phyloP scores from a whole-genome alignment of 2,329 filamentous ascomycete species.

The Hypoxylon sp. region DNA sequence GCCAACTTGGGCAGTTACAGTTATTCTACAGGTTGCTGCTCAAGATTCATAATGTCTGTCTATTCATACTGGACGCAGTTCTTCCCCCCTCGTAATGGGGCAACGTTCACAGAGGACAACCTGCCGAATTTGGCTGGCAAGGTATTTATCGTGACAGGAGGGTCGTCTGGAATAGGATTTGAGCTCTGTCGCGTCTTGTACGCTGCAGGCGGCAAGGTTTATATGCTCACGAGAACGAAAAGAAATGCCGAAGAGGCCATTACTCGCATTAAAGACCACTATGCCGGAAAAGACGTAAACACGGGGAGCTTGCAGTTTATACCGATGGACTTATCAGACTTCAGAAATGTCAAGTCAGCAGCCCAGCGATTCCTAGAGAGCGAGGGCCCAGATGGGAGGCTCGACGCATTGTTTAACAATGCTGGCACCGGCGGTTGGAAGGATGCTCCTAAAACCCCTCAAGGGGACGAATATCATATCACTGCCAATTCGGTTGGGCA shows the following conservation, averaged over 20 bases:
- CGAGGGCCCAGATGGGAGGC: constrained; percentile 31
- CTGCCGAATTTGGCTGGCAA: constrained; percentile 41
- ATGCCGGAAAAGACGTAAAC: constrained; percentile 20
- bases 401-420: constrained; percentile 49
- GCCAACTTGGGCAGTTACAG: neutral
- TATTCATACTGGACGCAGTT: constrained; percentile 42
- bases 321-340: constrained; percentile 44
- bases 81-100: constrained; percentile 43
- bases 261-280: constrained; percentile 38
- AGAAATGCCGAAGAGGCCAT: constrained; percentile 44
- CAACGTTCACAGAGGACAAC: constrained; percentile 40
- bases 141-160: constrained; percentile 62
- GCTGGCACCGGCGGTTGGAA: constrained; percentile 44
- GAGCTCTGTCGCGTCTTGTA: constrained; percentile 67
- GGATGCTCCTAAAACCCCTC: constrained; percentile 35
- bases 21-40: neutral
- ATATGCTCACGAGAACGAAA: constrained; percentile 62
- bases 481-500: constrained; percentile 42
- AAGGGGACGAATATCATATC: constrained; percentile 49
- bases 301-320: constrained; percentile 43
- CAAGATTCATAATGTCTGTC: constrained; percentile 27
- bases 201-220: constrained; percentile 62
- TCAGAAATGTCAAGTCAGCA: constrained; percentile 38
- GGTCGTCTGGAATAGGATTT: constrained; percentile 58
- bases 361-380: constrained; percentile 33